Evolutionary conservation across 1,284 basidiomycete genomes (phyloP), one percentile per base, ranked within the genome.

Genomic region (Leucoagaricus sp.): DNA sequence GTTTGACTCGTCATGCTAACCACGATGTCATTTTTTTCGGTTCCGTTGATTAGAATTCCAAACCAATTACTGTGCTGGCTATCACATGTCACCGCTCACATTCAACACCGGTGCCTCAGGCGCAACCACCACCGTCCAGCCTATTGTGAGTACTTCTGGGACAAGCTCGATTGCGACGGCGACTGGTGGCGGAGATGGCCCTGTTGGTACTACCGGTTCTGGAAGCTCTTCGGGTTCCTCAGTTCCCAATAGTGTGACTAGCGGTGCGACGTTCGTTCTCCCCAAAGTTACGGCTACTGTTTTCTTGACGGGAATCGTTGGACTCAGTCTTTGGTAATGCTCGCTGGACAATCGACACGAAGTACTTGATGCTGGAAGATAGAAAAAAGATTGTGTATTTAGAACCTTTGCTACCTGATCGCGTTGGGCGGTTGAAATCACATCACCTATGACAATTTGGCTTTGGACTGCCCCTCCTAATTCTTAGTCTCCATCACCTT

Each of bases 41-140:
- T 1, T 25, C n/a, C n/a, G n/a, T 19, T 45, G 23, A 23, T 12
- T 26, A 48, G 53, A 55, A 25, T 55, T 55, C 9, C 34, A 48
- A 15, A 4, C 15, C 4, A 19, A 55, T 10, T 55, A 55, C 19
- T 55, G 46, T 23, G n/a, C 12, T 15, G 44, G 44, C 5, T 55
- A 55, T 31, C 23, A n/a, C 23, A 28, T 55, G 2, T 36, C 53
- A 26, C 53, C 34, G 10, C 46, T 55, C 12, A 36, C 46, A 7
- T 25, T 55, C 21, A 7, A 17, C 3, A 23, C 34, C 17, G 6
- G 19, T 2, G 49, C 19, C 2, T 12, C 25, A 41, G 31, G 15
- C 23, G 25, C 33, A 29, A 28, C 19, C 25, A n/a, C 34, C 4
- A 40, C 26, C 49, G 8, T 10, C 36, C n/a, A 31, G n/a, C 1